A percentile compares a stretch with the other conserved stretches of the same genome.
These are phyloP conservation scores for Hirschioporus abietinus DNA, from an alignment of 768 basidiomycete species.

Conservation along the genomic window DNA sequence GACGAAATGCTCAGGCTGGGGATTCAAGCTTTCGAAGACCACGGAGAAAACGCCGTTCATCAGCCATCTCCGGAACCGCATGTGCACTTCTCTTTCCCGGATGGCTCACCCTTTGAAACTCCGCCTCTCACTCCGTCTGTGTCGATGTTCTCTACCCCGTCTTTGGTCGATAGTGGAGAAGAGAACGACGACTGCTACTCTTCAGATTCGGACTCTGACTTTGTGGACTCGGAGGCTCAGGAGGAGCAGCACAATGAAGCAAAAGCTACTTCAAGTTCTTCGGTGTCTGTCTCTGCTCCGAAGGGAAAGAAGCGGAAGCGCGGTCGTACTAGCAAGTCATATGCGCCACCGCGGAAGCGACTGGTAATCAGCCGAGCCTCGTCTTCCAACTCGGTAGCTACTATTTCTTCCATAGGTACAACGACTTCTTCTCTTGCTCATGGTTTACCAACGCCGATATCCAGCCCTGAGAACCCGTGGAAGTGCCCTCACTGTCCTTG, in stretches of 20 bases:
- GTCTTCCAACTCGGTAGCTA: conserved; percentile 19
- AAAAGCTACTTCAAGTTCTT: not conserved
- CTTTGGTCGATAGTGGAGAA: not conserved
- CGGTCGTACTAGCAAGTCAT: conserved; percentile 39
- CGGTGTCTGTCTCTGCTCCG: not conserved
- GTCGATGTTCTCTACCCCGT: not conserved
- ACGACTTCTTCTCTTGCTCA: conserved; percentile 29
- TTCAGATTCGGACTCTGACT: conserved; percentile 28
- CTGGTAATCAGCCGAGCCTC: conserved; percentile 30
- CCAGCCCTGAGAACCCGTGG: conserved; percentile 28
- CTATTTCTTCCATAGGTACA: conserved; percentile 39
- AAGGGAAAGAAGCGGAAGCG: conserved; percentile 13
- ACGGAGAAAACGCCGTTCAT: conserved; percentile 1
- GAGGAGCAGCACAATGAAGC: not conserved
- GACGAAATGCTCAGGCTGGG: not conserved
- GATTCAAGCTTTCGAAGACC: not conserved
- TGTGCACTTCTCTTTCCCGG: not conserved
- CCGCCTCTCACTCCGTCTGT: not conserved
- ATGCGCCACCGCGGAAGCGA: conserved; percentile 33
- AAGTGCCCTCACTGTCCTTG: conserved; percentile 44
- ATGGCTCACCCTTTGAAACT: not conserved
- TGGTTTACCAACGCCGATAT: conserved; percentile 15
- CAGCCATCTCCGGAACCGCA: not conserved
- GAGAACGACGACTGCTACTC: conserved; percentile 19
- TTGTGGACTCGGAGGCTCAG: conserved; percentile 15